Base-by-base conservation (phyloP, 164 flowering plant genomes). In the Dillenia suffruticosa region DNA sequence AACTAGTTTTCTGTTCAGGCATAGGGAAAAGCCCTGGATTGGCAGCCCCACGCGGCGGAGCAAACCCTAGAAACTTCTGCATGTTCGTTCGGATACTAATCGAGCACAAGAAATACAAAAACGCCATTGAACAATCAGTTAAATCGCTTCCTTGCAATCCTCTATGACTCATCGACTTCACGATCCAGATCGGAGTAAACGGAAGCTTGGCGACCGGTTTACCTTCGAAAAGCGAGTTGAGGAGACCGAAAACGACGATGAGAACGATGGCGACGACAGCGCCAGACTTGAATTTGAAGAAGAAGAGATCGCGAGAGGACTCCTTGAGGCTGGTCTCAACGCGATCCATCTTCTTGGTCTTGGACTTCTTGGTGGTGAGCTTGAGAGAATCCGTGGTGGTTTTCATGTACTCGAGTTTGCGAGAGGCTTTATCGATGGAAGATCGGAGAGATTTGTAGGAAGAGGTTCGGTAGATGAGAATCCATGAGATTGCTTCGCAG, bases 41-140 rank as follows among this genome's bases (percentile, higher is more conserved):
- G 7, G 91, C 77, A 46, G 92, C 80, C 0, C 96, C 97, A 22
- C 99, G 70, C 0, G 99, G 99, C 1, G 97, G 99, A 7, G 99
- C 71, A 57, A 95, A 95, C 61, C 99, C 99, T 9, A 95, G 68
- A 68, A 95, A 86, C 84, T 95, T 95, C 88, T 95, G 99, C 77
- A 95, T 66, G 78, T 95, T 95, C n/a, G 99, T 95, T 40, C 99
- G 70, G 12, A 95, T 92, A 62, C 99, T 92, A 56, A 95, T 79
- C 46, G 96, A 88, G 57, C 97, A 95, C 53, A 95, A 62, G 60
- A 95, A 82, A 58, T 95, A 95, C 74, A 95, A 67, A 63, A 94
- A 95, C 48, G 92, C 97, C 99, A 95, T 95, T 8, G 99, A 89
- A 63, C 99, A 95, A 74, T 95, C 99, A 12, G 99, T 92, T 15